Evolutionary conservation across 305 asterid genomes (phyloP).

Genomic region (Caryopteris hybrid): DNA sequence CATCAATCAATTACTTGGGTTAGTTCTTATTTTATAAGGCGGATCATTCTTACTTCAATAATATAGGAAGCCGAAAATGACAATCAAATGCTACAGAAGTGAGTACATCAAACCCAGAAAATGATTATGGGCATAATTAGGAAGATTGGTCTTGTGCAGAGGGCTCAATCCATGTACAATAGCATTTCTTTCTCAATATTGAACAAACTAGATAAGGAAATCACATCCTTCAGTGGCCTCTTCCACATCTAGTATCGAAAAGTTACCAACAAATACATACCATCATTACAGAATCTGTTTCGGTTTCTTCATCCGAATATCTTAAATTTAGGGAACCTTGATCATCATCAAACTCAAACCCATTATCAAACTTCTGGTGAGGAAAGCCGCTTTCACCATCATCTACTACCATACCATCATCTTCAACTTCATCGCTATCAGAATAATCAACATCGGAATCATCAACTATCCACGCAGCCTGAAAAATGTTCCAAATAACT

Average conservation of each 20-base stretch:
- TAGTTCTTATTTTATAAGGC: neutral
- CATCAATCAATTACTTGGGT: neutral
- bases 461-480: constrained; percentile 98
- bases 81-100: neutral
- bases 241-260: neutral
- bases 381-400: constrained; percentile 41
- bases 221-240: neutral
- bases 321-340: constrained; percentile 58
- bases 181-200: neutral
- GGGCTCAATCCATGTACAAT: neutral
- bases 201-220: neutral
- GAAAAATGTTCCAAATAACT: constrained; percentile 25
- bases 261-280: constrained; percentile 34
- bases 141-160: neutral
- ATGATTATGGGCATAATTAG: neutral
- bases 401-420: constrained; percentile 81
- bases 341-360: constrained; percentile 70
- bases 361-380: constrained; percentile 36
- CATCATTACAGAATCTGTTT: constrained; percentile 71
- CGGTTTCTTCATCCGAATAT: constrained; percentile 78
- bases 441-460: constrained; percentile 63
- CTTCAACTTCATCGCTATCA: constrained; percentile 61
- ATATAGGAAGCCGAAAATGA: neutral
- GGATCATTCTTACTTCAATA: neutral
- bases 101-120: neutral